These are phyloP conservation scores for Zalaria sp. DNA, from an alignment of 2,329 filamentous ascomycete species.

Conservation along the genomic window DNA sequence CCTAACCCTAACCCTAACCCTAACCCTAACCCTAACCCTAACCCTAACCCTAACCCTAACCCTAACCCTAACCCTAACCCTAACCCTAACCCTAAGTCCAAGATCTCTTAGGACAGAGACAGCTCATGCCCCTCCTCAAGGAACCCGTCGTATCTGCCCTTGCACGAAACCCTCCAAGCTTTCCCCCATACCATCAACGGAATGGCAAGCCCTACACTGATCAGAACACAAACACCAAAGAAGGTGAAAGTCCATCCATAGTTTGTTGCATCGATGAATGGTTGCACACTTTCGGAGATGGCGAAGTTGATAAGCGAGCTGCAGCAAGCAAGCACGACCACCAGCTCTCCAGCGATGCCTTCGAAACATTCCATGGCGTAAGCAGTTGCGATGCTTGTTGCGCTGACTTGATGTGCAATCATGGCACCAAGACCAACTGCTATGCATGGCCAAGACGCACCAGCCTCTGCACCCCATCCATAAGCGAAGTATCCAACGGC, in stretches of 20 bases:
- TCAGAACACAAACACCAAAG: background rate
- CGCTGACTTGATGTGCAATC: slow-evolving; percentile 26
- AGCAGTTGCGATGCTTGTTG: slow-evolving; percentile 20
- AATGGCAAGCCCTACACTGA: background rate
- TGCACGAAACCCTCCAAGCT: background rate
- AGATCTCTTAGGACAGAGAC: background rate
- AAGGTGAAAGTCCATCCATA: background rate
- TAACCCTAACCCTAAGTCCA: background rate
- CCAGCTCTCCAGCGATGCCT: background rate
- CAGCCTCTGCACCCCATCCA: slow-evolving; percentile 22
- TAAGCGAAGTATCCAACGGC: slow-evolving; percentile 23
- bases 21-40: too few species aligned
- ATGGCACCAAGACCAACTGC: slow-evolving; percentile 13
- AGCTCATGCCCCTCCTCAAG: background rate
- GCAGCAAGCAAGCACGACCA: background rate
- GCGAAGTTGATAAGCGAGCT: background rate
- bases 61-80: too few species aligned
- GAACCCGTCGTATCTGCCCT: background rate
- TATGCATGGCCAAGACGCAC: slow-evolving; percentile 17
- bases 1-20: too few species aligned
- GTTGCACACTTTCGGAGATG: background rate
- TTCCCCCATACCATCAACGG: background rate
- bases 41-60: too few species aligned
- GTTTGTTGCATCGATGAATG: background rate
- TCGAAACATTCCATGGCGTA: slow-evolving; percentile 22